Percentiles rank a stretch among this genome's conserved stretches.
phyloP scores from a whole-genome alignment of 768 basidiomycete species.

The Kwoniella botswanensis region DNA sequence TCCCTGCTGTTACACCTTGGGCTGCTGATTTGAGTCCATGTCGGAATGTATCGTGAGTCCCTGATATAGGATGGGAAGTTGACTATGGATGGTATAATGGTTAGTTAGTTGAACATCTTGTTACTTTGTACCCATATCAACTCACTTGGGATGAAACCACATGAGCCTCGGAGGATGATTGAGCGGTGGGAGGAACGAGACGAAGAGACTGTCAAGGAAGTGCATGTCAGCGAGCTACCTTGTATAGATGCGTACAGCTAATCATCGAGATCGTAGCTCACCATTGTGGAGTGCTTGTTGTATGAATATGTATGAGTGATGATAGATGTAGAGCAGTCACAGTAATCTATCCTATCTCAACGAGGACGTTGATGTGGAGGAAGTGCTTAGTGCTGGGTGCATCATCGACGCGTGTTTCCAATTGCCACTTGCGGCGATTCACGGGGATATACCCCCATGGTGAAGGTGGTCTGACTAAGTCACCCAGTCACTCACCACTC shows the following conservation, averaged over 20 bases:
- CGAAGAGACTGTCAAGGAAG: constrained; percentile 29
- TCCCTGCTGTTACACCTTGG: constrained; percentile 69
- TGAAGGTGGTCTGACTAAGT: constrained; percentile 11
- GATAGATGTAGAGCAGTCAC: not conserved
- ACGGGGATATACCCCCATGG: constrained; percentile 1
- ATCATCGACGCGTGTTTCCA: constrained; percentile 29
- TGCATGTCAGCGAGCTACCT: not conserved
- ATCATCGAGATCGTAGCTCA: constrained; percentile 8
- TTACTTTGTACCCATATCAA: not conserved
- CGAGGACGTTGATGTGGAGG: constrained; percentile 19
- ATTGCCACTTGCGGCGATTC: constrained; percentile 14
- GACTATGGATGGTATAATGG: constrained; percentile 26
- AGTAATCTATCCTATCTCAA: not conserved
- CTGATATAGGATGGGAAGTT: constrained; percentile 63
- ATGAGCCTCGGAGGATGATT: constrained; percentile 38
- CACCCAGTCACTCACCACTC: not conserved
- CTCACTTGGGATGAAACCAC: constrained; percentile 50
- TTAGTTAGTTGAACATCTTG: not conserved
- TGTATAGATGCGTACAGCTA: not conserved
- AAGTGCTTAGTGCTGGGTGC: not conserved
- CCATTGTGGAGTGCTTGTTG: constrained; percentile 8
- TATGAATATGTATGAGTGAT: not conserved
- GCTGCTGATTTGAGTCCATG: constrained; percentile 84
- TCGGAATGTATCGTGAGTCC: constrained; percentile 84
- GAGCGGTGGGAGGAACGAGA: constrained; percentile 36